Evolutionary conservation across 1,284 basidiomycete genomes (phyloP), one percentile per base, ranked within the genome.

Genomic region (Laetiporus sulphureus): DNA sequence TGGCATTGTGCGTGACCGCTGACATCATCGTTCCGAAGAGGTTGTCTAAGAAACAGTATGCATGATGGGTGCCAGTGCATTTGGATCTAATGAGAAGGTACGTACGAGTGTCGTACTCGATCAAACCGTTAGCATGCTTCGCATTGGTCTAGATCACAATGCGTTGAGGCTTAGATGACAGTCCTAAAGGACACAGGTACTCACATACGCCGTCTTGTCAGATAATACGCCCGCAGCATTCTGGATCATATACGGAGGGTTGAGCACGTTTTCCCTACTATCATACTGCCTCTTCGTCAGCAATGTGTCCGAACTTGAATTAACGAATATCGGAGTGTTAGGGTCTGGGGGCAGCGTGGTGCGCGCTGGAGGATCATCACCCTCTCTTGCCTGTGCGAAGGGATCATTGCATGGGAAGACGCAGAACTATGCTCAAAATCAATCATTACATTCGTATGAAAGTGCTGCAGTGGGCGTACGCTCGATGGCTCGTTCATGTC

Each of bases 11-110:
- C 0, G 82, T 85, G 7, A 68, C 69, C 6, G 66, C 65, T 6
- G 78, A 79, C 81, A 85, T 84, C 74, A 83, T 80, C 4, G 75
- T 76, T 1, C 83, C 83, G 55, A 75, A 85, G 11, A 86, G 58
- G 47, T 84, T 85, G 63, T 84, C 65, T 62, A 48, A 32, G 30
- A 23, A 44, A 31, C 23, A 18, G 7, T 13, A 18, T 25, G 35
- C 18, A 32, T n/a, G 15, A 25, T 29, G 4, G 4, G 18, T 21
- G 39, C 29, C 29, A 10, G 30, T 36, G 15, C 15, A 23, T 32
- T 21, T 13, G 18, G 8, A 31, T 13, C 20, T 15, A 41, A 19
- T 1, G 25, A 36, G 15, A 24, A 12, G 30, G 5, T n/a, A 55
- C 61, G 40, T 42, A 65, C 65, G 79, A 1, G 70, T 71, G 49